A percentile compares a stretch with the other conserved stretches of the same genome.
These are phyloP conservation scores for Abelmoschus esculentus DNA, from an alignment of 345 rosid genomes.

Conservation along the genomic window DNA sequence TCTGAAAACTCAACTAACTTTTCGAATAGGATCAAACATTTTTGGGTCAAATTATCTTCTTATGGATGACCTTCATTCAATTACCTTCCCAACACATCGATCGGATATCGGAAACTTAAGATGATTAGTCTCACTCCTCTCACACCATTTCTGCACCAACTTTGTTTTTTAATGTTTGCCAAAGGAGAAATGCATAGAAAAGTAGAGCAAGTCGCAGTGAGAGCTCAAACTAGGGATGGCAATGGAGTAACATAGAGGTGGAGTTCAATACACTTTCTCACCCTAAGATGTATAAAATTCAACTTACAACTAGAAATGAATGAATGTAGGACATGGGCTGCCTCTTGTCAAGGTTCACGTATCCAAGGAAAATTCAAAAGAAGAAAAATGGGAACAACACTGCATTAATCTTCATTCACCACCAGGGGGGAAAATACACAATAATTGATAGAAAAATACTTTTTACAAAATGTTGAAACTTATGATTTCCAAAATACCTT, in stretches of 20 bases:
- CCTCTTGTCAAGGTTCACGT: not conserved
- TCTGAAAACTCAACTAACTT: too few species aligned
- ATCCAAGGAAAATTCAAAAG: not conserved
- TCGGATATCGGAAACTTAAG: too few species aligned
- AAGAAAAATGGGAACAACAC: not conserved
- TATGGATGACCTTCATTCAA: too few species aligned
- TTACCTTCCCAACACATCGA: too few species aligned
- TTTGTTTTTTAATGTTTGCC: too few species aligned
- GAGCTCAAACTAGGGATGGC: not conserved
- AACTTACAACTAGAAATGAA: not conserved
- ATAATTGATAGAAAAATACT: not conserved
- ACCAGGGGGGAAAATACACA: too few species aligned
- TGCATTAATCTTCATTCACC: not conserved
- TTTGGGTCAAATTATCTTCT: too few species aligned
- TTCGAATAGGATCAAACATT: too few species aligned
- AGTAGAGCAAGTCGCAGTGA: not conserved
- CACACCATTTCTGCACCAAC: too few species aligned
- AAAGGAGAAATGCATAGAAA: not conserved
- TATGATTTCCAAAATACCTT: conserved; percentile 1
- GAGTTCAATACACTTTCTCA: not conserved
- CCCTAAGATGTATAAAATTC: not conserved
- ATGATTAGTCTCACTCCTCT: too few species aligned
- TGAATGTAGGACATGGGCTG: not conserved
- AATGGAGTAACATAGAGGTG: not conserved
- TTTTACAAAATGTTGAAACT: not conserved